Base-by-base conservation (phyloP, 371 early-diverging fungal genomes). In the Mortierella sp. region DNA sequence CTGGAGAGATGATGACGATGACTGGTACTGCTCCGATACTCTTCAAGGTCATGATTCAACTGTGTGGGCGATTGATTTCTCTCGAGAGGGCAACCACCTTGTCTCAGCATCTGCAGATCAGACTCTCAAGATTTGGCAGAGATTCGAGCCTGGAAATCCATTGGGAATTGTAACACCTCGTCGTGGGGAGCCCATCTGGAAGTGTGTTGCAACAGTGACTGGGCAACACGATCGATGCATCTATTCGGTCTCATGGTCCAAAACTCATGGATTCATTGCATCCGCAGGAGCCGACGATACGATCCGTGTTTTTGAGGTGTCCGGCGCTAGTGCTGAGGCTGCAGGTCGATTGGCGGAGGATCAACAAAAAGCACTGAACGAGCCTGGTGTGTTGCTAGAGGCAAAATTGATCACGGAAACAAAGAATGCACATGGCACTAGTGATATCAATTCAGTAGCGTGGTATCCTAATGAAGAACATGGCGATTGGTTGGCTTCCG, bases 1-100 rank as follows among this genome's bases (percentile, higher is more conserved):
- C 43, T 99, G 97, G 97, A 87, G 88, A 41, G 97, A 97, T 32
- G 90, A 91, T 65, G 87, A 88, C 61, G 98, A 97, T 75, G 98
- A 99, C 85, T 99, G 98, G 98, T 94, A 92, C 78, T 96, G 96
- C 83, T 88, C 93, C 24, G 94, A 94, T 67, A 94, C 95, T 4
- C 86, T 98, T 28, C 77, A 88, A 19, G 98, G 96, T 3, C 97
- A 97, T 77, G 85, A 85, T 13, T 96, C 96, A 16, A 98, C 98
- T 0, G 97, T 98, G 4, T 98, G 99, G 99, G 89, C 90, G 0
- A 87, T 96, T 5, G 98, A 97, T 78, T 98, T 98, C 74, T 90
- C 96, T 77, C 84, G 87, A 3, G 80, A 87, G 10, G 99, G 99
- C 10, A 85, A 90, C 48, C 85, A 89, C 43, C 79, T 84, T 89